phyloP scores from a whole-genome alignment of 2,329 filamentous ascomycete genomes.

The Xylariaceae sp. region DNA sequence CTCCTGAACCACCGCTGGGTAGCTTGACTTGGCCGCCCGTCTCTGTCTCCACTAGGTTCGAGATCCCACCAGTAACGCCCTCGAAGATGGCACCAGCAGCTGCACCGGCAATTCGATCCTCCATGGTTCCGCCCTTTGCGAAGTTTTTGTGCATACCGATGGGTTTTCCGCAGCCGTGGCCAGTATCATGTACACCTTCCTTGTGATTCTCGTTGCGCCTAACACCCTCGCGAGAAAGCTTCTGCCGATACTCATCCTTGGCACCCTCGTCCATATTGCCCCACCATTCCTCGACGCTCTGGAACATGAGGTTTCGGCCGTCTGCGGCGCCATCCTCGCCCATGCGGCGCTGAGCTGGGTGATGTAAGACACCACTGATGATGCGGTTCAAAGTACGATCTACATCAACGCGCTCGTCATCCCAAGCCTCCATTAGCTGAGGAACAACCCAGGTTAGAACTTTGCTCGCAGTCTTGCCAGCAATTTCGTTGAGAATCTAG shows the following conservation, averaged over 20 bases:
- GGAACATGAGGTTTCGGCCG: constrained; percentile 78
- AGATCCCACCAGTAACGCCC: constrained; percentile 62
- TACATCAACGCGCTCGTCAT: constrained; percentile 75
- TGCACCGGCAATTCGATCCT: constrained; percentile 63
- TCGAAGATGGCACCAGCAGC: constrained; percentile 64
- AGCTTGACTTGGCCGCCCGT: constrained; percentile 47
- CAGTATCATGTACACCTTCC: constrained; percentile 80
- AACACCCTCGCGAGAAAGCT: constrained; percentile 82
- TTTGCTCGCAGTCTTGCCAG: constrained; percentile 80
- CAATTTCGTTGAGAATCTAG: constrained; percentile 82
- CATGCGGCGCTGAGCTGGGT: constrained; percentile 77
- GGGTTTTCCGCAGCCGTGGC: constrained; percentile 82
- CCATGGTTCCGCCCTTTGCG: constrained; percentile 53
- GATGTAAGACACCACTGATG: constrained; percentile 83
- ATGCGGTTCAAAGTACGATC: constrained; percentile 76
- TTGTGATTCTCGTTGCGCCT: constrained; percentile 82
- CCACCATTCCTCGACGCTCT: constrained; percentile 87
- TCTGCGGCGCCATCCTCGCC: constrained; percentile 75
- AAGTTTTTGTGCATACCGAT: constrained; percentile 77
- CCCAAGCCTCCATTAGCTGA: constrained; percentile 87
- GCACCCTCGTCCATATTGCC: constrained; percentile 65
- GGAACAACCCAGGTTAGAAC: constrained; percentile 87
- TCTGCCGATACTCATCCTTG: constrained; percentile 71
- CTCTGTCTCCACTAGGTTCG: constrained; percentile 53
- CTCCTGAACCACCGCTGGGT: constrained; percentile 19